Conservation (phyloP, 495 filamentous ascomycete species). For the Penicillium bovifimosum region DNA sequence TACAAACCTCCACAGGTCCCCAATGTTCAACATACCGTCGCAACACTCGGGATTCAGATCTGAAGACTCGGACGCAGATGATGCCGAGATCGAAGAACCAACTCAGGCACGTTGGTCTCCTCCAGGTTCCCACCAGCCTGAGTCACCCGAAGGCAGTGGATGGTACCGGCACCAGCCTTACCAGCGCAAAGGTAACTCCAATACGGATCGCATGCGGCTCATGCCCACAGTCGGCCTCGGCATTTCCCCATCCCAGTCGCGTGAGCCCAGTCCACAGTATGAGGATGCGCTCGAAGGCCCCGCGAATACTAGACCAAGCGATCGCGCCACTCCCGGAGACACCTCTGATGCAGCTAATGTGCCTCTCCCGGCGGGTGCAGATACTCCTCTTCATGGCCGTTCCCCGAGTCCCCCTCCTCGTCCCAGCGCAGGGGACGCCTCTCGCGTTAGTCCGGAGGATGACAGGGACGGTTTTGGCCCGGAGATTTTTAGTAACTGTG, state of each 20-base stretch:
- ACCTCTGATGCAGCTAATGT: conserved; percentile 53
- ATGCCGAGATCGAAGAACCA: conserved; percentile 29
- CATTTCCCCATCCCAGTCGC: conserved; percentile 42
- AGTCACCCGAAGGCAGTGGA: conserved; percentile 43
- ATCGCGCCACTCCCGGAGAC: conserved; percentile 41
- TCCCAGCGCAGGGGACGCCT: conserved; percentile 13
- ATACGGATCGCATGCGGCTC: conserved; percentile 28
- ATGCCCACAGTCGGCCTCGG: conserved; percentile 42
- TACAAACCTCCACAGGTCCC: conserved; percentile 46
- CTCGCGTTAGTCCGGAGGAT: conserved; percentile 23
- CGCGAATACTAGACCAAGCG: conserved; percentile 17
- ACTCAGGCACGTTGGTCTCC: conserved; percentile 51
- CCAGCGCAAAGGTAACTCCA: conserved; percentile 28
- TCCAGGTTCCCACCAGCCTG: conserved; percentile 51
- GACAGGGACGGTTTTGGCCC: conserved; percentile 32
- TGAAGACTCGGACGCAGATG: conserved; percentile 49
- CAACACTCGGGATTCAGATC: conserved; percentile 74
- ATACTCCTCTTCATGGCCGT: conserved; percentile 47
- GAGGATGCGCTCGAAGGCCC: conserved; percentile 47
- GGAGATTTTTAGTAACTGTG: conserved; percentile 53
- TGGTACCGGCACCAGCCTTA: conserved; percentile 58
- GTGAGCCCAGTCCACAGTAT: conserved; percentile 50
- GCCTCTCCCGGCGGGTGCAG: conserved; percentile 47
- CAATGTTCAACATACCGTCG: conserved; percentile 57
- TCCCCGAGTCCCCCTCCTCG: conserved; percentile 45